A percentile compares a stretch with the other conserved stretches of the same genome.
Conservation (phyloP, 495 filamentous ascomycete species). For the Aspergillus olivimuriae region DNA sequence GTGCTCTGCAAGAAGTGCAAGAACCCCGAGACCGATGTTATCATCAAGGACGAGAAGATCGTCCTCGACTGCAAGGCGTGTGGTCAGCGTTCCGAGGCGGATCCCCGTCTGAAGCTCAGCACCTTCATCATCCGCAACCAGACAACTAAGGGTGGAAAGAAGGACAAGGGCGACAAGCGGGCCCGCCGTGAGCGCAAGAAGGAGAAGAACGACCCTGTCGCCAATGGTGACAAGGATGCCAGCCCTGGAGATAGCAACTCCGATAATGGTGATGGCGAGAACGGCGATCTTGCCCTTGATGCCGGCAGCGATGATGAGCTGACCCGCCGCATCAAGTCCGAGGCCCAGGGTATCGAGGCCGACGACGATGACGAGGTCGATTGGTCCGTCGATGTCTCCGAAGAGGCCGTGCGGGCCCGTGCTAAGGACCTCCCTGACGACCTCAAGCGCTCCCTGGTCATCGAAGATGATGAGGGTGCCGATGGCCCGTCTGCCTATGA, state of each 20-base stretch:
- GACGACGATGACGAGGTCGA: constrained; percentile 71
- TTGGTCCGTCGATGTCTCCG: constrained; percentile 93
- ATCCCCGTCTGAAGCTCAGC: constrained; percentile 90
- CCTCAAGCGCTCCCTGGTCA: constrained; percentile 79
- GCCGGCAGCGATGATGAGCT: constrained; percentile 89
- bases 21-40: constrained; percentile 95
- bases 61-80: constrained; percentile 97
- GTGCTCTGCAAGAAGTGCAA: constrained; percentile 99
- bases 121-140: constrained; percentile 96
- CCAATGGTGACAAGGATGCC: constrained; percentile 63
- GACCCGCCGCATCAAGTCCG: constrained; percentile 80
- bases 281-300: constrained; percentile 62
- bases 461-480: constrained; percentile 81
- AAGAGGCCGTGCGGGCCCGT: constrained; percentile 90
- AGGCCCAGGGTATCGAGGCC: constrained; percentile 66
- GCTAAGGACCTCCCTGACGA: constrained; percentile 84
- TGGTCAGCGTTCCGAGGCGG: constrained; percentile 84
- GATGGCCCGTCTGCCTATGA: constrained; percentile 83
- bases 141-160: constrained; percentile 86
- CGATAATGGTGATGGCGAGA: constrained; percentile 55
- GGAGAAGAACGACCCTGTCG: constrained; percentile 45
- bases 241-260: constrained; percentile 69
- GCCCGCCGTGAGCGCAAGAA: constrained; percentile 71
- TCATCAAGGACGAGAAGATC: constrained; percentile 88
- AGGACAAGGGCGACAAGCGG: constrained; percentile 88